These are phyloP conservation scores for Besnoitia besnoiti DNA, from an alignment of 169 alveolate genomes.

Conservation along the genomic window DNA sequence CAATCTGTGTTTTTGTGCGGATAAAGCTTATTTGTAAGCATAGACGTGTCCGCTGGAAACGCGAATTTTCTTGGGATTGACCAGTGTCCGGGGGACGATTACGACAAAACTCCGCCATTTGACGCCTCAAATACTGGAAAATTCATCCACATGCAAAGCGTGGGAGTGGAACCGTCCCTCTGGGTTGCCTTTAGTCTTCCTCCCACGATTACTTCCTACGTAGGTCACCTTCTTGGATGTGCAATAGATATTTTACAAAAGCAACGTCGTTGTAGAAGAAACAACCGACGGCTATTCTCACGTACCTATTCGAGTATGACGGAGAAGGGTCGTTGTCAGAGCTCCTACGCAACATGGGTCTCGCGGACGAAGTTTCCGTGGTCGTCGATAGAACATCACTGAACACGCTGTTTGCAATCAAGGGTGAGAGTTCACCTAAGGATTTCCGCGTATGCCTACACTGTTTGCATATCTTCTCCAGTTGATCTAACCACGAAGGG, in stretches of 20 bases:
- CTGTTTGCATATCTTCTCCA: background rate
- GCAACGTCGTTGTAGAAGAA: conserved; percentile 40
- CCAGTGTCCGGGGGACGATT: conserved; percentile 66
- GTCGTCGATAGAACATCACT: conserved; percentile 60
- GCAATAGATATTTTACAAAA: background rate
- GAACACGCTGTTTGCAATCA: conserved; percentile 61
- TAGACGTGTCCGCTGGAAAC: conserved; percentile 63
- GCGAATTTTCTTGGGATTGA: conserved; percentile 64
- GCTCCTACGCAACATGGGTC: conserved; percentile 66
- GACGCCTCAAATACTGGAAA: conserved; percentile 67
- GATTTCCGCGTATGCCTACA: background rate
- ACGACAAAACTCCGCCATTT: conserved; percentile 63
- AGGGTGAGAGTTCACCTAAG: conserved; percentile 40
- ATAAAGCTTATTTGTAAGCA: background rate
- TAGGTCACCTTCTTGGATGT: no score
- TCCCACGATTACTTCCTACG: conserved; percentile 61
- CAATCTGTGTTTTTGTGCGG: background rate
- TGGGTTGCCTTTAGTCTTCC: conserved; percentile 72
- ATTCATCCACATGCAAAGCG: conserved; percentile 69
- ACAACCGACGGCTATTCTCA: conserved; percentile 66
- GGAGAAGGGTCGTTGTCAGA: conserved; percentile 69
- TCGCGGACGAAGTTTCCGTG: conserved; percentile 56
- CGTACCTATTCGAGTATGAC: conserved; percentile 66
- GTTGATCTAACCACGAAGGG: conserved; percentile 64
- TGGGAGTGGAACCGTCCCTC: conserved; percentile 60